A percentile compares a stretch with the other conserved stretches of the same genome.
phyloP scores from a whole-genome alignment of 139 green algal species.

The Tetradesmus obliquus region DNA sequence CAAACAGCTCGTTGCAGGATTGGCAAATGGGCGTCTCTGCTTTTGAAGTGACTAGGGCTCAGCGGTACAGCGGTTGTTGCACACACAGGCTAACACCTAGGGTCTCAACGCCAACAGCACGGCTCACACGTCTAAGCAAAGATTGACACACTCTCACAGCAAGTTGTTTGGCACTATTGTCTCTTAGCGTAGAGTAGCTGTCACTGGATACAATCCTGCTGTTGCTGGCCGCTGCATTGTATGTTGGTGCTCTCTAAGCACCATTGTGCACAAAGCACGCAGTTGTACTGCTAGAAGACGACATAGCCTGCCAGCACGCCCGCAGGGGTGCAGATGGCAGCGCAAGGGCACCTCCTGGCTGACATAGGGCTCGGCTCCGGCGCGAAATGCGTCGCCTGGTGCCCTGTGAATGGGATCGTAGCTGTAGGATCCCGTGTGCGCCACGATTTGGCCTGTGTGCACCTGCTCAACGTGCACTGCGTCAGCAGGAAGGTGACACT shows the following conservation, averaged over 20 bases:
- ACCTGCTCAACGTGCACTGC: slow-evolving; percentile 23
- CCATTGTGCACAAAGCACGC: background rate
- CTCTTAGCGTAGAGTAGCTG: too few species aligned
- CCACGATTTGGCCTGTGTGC: slow-evolving; percentile 8
- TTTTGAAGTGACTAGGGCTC: background rate
- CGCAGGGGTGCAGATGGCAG: background rate
- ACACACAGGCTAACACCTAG: background rate
- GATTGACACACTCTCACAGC: too few species aligned
- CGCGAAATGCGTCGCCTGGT: slow-evolving; percentile 23
- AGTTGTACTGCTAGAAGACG: background rate
- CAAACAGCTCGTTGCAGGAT: too few species aligned
- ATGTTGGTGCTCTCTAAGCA: too few species aligned
- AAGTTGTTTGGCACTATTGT: too few species aligned
- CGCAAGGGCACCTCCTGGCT: background rate
- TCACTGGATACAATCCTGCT: too few species aligned
- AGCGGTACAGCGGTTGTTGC: background rate
- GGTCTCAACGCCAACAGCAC: background rate
- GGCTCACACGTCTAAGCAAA: background rate
- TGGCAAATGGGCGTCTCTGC: too few species aligned
- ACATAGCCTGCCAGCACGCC: background rate
- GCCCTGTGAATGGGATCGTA: slow-evolving; percentile 20
- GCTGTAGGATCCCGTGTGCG: slow-evolving; percentile 7
- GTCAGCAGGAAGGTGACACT: slow-evolving; percentile 22
- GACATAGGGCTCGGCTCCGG: slow-evolving; percentile 7
- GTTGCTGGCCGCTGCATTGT: too few species aligned